Evolutionary conservation across 352 stramenopile genomes (phyloP).

Genomic region (Blastocystis sp.): DNA sequence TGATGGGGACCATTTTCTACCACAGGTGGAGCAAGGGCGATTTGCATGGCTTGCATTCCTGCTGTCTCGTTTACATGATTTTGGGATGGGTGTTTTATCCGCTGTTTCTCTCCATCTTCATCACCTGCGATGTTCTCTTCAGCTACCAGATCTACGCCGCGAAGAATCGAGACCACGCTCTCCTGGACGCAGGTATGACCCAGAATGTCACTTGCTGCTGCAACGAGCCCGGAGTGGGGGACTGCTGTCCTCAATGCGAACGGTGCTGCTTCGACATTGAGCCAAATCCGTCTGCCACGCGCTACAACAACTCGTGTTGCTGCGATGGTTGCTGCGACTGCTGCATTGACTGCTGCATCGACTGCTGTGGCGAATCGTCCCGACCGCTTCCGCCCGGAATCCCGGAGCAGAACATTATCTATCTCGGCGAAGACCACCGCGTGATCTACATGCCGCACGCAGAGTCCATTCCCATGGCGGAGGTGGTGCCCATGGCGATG

Average conservation of each 20-base stretch:
- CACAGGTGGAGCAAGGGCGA: background rate
- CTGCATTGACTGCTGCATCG: conserved; percentile 28
- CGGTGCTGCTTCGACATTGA: background rate
- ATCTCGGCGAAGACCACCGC: background rate
- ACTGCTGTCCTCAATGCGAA: background rate
- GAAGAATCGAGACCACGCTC: too few relatives aligned
- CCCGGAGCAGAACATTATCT: background rate
- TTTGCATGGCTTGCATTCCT: background rate
- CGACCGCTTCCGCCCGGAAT: conserved; percentile 4
- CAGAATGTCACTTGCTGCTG: background rate
- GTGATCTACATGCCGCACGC: background rate
- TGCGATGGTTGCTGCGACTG: conserved; percentile 36
- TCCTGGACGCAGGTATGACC: background rate
- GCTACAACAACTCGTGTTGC: conserved; percentile 15
- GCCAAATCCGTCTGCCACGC: background rate
- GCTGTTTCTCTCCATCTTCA: background rate
- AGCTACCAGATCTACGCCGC: background rate
- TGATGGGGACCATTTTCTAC: background rate
- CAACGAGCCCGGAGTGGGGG: background rate
- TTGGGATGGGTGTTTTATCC: conserved; percentile 10
- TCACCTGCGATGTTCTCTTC: conserved; percentile 1
- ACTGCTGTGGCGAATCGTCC: conserved; percentile 6
- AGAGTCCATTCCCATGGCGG: background rate
- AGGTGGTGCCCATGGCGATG: background rate
- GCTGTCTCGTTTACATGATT: background rate